These are phyloP conservation scores for Lentinula sp. DNA, from an alignment of 768 basidiomycete species.

Conservation along the genomic window DNA sequence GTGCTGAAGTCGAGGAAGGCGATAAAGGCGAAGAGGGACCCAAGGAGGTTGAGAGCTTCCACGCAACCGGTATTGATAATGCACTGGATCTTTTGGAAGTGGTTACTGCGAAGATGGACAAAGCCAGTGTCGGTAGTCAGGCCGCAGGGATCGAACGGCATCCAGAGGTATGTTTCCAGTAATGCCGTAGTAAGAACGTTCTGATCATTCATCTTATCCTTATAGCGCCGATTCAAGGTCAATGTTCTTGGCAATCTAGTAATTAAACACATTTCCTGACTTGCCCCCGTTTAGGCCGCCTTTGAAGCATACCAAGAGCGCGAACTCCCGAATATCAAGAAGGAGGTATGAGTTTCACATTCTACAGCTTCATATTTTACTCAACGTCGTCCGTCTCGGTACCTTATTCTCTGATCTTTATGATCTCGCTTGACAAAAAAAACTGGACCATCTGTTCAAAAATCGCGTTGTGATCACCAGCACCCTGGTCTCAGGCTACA, in stretches of 20 bases:
- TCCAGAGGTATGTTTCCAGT: slow-evolving; percentile 65
- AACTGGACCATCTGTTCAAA: slow-evolving; percentile 3
- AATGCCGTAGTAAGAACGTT: not conserved
- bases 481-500: slow-evolving; percentile 87
- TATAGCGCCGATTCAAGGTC: slow-evolving; percentile 85
- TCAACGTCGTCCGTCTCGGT: not conserved
- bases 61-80: slow-evolving; percentile 87
- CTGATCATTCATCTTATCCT: slow-evolving; percentile 2
- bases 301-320: slow-evolving; percentile 87
- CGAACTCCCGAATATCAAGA: slow-evolving; percentile 71
- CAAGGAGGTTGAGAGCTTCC: slow-evolving; percentile 54
- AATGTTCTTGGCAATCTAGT: slow-evolving; percentile 5
- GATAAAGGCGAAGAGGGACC: slow-evolving; percentile 22
- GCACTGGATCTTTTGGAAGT: slow-evolving; percentile 84
- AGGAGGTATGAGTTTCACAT: slow-evolving; percentile 48
- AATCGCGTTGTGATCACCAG: slow-evolving; percentile 27
- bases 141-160: slow-evolving; percentile 85
- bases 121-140: slow-evolving; percentile 82
- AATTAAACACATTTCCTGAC: not conserved
- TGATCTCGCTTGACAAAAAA: not conserved
- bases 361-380: not conserved
- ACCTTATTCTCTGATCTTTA: not conserved
- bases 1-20: slow-evolving; percentile 15
- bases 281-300: slow-evolving; percentile 47
- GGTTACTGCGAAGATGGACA: slow-evolving; percentile 89